Percentiles rank a stretch among this genome's conserved stretches.
These are phyloP conservation scores for Blastobotrys arbuscula DNA, from an alignment of 1,139 yeast species.

Conservation along the genomic window DNA sequence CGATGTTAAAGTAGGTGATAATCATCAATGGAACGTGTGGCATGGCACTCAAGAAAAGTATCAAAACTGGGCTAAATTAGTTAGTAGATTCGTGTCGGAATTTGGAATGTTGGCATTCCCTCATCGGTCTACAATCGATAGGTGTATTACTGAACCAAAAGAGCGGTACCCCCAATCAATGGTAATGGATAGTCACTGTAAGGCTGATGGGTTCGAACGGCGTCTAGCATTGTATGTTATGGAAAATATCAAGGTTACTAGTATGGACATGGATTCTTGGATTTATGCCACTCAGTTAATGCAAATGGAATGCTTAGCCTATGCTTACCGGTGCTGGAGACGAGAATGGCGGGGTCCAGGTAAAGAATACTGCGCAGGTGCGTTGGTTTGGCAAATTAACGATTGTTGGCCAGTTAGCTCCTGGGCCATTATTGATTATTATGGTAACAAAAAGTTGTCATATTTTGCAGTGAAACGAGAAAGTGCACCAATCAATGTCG, in stretches of 20 bases:
- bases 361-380: slow-evolving; percentile 38
- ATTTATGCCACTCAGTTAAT: slow-evolving; percentile 46
- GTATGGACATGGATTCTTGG: slow-evolving; percentile 39
- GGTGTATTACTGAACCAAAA: slow-evolving; percentile 32
- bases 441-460: slow-evolving; percentile 40
- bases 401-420: slow-evolving; percentile 50
- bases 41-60: slow-evolving; percentile 43
- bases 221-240: slow-evolving; percentile 42
- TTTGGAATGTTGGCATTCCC: slow-evolving; percentile 46
- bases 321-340: slow-evolving; percentile 45
- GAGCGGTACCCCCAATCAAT: slow-evolving; percentile 40
- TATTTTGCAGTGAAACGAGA: slow-evolving; percentile 46
- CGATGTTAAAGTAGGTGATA: slow-evolving; percentile 40
- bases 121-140: slow-evolving; percentile 28
- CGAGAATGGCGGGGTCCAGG: slow-evolving; percentile 41
- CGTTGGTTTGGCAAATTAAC: slow-evolving; percentile 47
- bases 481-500: slow-evolving; percentile 35
- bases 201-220: slow-evolving; percentile 43
- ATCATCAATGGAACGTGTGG: slow-evolving; percentile 50
- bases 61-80: slow-evolving; percentile 40
- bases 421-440: slow-evolving; percentile 45
- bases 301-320: slow-evolving; percentile 47
- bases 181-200: slow-evolving; percentile 38
- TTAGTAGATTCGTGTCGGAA: slow-evolving; percentile 43
- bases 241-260: slow-evolving; percentile 38